Conservation (phyloP, 495 filamentous ascomycete genomes). For the Symbiotaphrina buchneri region DNA sequence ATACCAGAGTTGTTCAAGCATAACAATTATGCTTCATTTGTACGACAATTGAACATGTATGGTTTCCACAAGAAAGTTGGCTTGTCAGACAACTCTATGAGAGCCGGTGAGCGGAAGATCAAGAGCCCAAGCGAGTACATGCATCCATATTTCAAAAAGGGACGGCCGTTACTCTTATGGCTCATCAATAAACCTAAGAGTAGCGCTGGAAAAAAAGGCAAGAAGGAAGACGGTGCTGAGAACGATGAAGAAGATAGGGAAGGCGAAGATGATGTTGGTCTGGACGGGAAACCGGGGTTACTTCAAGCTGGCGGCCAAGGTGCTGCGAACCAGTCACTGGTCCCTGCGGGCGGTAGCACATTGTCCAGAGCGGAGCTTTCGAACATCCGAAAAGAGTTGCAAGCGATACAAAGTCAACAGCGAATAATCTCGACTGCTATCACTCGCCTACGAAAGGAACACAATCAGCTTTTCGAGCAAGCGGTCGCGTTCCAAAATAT, state of each 20-base stretch:
- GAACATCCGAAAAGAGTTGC: slow-evolving; percentile 55
- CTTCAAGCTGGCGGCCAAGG: no score
- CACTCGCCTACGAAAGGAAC: slow-evolving; percentile 53
- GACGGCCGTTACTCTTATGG: slow-evolving; percentile 86
- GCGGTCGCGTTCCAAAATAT: slow-evolving; percentile 73
- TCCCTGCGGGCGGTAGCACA: slow-evolving; percentile 5
- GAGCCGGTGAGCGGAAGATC: slow-evolving; percentile 85
- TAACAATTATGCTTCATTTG: slow-evolving; percentile 98
- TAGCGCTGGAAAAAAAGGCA: slow-evolving; percentile 27
- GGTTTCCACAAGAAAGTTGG: slow-evolving; percentile 98
- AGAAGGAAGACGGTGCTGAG: slow-evolving; percentile 45
- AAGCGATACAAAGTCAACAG: slow-evolving; percentile 66
- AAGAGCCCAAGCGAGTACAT: slow-evolving; percentile 97
- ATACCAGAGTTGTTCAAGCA: slow-evolving; percentile 98
- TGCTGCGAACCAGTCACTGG: no score
- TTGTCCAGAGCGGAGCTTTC: slow-evolving; percentile 61
- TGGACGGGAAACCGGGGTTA: slow-evolving; percentile 4
- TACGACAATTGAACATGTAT: slow-evolving; percentile 98
- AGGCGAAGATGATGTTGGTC: slow-evolving; percentile 15
- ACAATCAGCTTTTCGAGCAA: slow-evolving; percentile 75
- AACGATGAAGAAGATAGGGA: slow-evolving; percentile 28
- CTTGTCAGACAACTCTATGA: slow-evolving; percentile 91
- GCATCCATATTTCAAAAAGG: slow-evolving; percentile 87
- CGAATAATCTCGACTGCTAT: slow-evolving; percentile 62
- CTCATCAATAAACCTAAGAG: slow-evolving; percentile 78